These are phyloP conservation scores for Zalaria sp. DNA, from an alignment of 2,329 filamentous ascomycete species.

Conservation along the genomic window DNA sequence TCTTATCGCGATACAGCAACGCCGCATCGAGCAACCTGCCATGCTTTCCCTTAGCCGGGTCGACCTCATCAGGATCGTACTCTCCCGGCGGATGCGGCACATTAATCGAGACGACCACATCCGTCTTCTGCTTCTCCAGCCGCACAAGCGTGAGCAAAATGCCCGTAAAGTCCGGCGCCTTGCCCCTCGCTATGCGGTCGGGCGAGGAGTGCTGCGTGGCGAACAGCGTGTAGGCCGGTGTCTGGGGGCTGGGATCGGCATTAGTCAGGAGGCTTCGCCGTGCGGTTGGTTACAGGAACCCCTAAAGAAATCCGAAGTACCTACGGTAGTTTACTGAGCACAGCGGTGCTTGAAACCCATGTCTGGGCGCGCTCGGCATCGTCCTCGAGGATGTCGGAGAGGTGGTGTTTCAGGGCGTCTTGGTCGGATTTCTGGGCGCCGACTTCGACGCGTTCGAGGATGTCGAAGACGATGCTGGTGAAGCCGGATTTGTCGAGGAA, in stretches of 20 bases:
- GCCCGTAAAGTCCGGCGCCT: slow-evolving; percentile 40
- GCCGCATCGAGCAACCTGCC: slow-evolving; percentile 51
- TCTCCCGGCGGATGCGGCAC: slow-evolving; percentile 68
- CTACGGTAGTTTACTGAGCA: slow-evolving; percentile 23
- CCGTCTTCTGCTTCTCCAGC: slow-evolving; percentile 60
- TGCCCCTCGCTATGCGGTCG: slow-evolving; percentile 18
- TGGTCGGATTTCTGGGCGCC: slow-evolving; percentile 49
- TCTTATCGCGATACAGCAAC: slow-evolving; percentile 51
- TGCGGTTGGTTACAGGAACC: too few relatives aligned
- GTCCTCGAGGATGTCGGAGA: slow-evolving; percentile 29
- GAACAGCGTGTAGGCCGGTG: slow-evolving; percentile 54
- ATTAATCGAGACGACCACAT: slow-evolving; percentile 76
- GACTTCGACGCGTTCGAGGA: slow-evolving; percentile 64
- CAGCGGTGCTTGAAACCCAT: slow-evolving; percentile 16
- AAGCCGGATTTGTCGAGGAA: slow-evolving; percentile 75
- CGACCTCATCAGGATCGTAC: slow-evolving; percentile 59
- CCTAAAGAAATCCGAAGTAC: slow-evolving; percentile 5
- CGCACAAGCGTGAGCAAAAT: slow-evolving; percentile 67
- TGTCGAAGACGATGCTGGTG: slow-evolving; percentile 79
- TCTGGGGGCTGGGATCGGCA: slow-evolving; percentile 27
- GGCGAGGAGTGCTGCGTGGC: slow-evolving; percentile 37
- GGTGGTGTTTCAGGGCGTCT: slow-evolving; percentile 42
- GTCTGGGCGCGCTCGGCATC: slow-evolving; percentile 20
- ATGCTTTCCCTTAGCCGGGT: slow-evolving; percentile 49
- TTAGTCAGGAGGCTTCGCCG: not conserved